Evolutionary conservation across 345 rosid species (phyloP).

Genomic region (Orychophragmus violaceus): DNA sequence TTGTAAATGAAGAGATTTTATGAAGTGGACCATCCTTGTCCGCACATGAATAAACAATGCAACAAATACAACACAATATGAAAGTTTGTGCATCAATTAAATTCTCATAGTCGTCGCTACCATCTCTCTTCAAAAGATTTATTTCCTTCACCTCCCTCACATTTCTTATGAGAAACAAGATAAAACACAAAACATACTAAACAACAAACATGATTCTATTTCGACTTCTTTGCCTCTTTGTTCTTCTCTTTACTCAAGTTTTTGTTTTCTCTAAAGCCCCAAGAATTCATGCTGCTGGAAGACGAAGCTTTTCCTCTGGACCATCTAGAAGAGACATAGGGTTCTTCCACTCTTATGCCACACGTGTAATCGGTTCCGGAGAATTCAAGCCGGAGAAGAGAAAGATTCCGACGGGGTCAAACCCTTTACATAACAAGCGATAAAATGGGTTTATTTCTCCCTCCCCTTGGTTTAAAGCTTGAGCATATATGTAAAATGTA

Average conservation of each 20-base stretch:
- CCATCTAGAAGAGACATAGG: constrained; percentile 11
- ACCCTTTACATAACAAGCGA: constrained; percentile 30
- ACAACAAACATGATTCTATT: neutral
- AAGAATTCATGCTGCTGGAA: constrained; percentile 1
- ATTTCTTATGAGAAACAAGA: neutral
- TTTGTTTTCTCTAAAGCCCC: constrained; percentile 5
- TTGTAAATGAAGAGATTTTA: constrained; percentile 8
- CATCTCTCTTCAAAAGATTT: constrained; percentile 2
- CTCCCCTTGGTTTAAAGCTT: neutral
- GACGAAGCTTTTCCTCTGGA: constrained; percentile 18
- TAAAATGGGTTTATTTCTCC: neutral
- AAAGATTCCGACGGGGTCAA: constrained; percentile 27
- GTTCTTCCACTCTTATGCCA: neutral
- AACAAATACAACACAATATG: constrained; percentile 8
- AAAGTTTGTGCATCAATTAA: constrained; percentile 11
- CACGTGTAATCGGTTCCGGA: constrained; percentile 11
- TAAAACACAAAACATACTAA: neutral
- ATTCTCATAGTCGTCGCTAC: constrained; percentile 8
- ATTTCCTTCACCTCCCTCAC: neutral
- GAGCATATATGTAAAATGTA: neutral
- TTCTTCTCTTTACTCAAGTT: constrained; percentile 1
- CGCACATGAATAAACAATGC: neutral
- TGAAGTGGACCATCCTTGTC: constrained; percentile 28
- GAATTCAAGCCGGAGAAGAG: constrained; percentile 12
- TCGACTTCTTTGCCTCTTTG: constrained; percentile 5